phyloP scores from a whole-genome alignment of 2,329 filamentous ascomycete species.

The Aspergillus pseudoglaucus region DNA sequence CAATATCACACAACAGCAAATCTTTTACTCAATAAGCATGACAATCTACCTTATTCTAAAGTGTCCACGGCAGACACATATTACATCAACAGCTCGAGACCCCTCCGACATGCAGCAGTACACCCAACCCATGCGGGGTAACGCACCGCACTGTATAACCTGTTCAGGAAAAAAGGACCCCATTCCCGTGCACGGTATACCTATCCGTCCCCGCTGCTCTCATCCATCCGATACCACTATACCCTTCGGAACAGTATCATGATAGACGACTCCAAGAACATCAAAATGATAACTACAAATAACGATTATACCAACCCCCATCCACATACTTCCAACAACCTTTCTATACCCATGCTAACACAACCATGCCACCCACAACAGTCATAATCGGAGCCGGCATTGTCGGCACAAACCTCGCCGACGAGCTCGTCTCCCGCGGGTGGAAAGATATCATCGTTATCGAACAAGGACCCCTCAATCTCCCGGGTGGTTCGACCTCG shows the following conservation, averaged over 20 bases:
- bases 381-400: conserved; percentile 60
- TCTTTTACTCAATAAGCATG: no score
- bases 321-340: not conserved
- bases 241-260: no score
- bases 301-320: no score
- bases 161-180: conserved; percentile 11
- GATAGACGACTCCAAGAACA: no score
- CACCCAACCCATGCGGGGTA: conserved; percentile 1
- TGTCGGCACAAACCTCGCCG: conserved; percentile 58
- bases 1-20: no score
- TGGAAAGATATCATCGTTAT: conserved; percentile 60
- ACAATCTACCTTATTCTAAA: no score
- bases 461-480: conserved; percentile 56
- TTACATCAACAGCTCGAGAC: no score
- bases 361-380: conserved; percentile 34
- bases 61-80: no score
- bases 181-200: not conserved
- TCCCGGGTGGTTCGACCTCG: conserved; percentile 61
- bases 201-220: not conserved
- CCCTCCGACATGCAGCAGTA: no score
- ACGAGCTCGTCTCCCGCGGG: conserved; percentile 57
- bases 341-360: not conserved
- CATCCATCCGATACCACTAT: no score
- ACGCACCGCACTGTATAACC: not conserved
- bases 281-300: no score